These are phyloP conservation scores for Aspergillus puulaauensis DNA, from an alignment of 2,329 filamentous ascomycete genomes.

Conservation along the genomic window DNA sequence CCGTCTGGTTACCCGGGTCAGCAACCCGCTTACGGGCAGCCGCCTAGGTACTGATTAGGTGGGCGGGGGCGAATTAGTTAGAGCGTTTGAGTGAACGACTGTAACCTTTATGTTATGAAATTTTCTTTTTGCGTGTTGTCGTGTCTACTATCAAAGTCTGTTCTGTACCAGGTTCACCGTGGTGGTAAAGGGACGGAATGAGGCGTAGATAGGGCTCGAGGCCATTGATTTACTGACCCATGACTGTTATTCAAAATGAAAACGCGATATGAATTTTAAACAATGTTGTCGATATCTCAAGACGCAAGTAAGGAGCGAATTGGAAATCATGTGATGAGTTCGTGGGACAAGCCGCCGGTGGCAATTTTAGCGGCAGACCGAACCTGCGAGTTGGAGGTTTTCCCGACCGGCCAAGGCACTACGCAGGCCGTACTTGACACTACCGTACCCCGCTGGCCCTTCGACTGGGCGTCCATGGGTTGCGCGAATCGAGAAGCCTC, in stretches of 20 bases:
- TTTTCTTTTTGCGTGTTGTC: background rate
- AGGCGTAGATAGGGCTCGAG: background rate
- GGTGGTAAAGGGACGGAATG: background rate
- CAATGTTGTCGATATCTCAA: background rate
- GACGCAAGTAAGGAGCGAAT: background rate
- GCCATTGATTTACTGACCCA: background rate
- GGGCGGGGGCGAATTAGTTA: background rate
- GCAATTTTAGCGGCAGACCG: background rate
- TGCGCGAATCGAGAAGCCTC: background rate
- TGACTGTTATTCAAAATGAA: background rate
- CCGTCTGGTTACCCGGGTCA: background rate
- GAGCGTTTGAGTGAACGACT: background rate
- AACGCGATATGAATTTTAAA: background rate
- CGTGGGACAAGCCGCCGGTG: background rate
- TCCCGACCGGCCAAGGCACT: background rate
- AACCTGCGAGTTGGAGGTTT: background rate
- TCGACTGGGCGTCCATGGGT: background rate
- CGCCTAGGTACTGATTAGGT: background rate
- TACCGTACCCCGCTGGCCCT: background rate
- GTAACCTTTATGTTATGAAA: constrained; percentile 3
- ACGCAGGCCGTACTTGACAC: background rate
- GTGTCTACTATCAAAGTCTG: background rate
- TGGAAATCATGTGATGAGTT: background rate
- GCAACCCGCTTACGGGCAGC: constrained; percentile 3
- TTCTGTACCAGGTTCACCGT: background rate